Percentiles rank a stretch among this genome's conserved stretches.
These are phyloP conservation scores for Euptelea pleiosperma DNA, from an alignment of 164 flowering plant genomes.

Conservation along the genomic window DNA sequence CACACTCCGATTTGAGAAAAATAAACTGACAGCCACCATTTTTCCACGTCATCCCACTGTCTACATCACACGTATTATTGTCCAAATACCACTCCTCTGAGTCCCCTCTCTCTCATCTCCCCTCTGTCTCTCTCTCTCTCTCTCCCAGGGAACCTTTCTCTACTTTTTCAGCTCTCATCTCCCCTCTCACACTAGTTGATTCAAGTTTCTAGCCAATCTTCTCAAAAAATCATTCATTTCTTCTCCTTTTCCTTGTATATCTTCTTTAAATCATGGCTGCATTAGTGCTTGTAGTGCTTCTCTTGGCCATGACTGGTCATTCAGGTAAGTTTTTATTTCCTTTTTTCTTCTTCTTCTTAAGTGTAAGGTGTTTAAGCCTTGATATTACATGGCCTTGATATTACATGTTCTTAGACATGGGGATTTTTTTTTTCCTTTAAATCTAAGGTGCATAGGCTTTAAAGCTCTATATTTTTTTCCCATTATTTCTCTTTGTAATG, in stretches of 20 bases:
- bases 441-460: neutral
- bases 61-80: no score
- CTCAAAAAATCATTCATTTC: neutral
- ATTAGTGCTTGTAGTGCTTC: slow-evolving; percentile 28
- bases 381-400: no score
- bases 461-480: neutral
- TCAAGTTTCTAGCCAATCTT: no score
- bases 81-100: no score
- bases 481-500: neutral
- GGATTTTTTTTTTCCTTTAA: neutral
- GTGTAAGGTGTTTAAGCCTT: neutral
- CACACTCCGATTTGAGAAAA: no score
- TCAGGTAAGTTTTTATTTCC: slow-evolving; percentile 27
- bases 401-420: neutral
- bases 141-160: no score
- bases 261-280: slow-evolving; percentile 27
- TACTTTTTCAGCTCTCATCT: no score
- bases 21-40: no score
- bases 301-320: slow-evolving; percentile 37
- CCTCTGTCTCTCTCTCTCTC: no score
- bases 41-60: no score
- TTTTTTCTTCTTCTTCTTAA: neutral
- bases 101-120: no score
- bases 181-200: no score
- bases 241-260: neutral